Percentiles rank a stretch among this genome's conserved stretches.
These are phyloP conservation scores for Sporothrix schenckii DNA, from an alignment of 2,329 filamentous ascomycete species.

Conservation along the genomic window DNA sequence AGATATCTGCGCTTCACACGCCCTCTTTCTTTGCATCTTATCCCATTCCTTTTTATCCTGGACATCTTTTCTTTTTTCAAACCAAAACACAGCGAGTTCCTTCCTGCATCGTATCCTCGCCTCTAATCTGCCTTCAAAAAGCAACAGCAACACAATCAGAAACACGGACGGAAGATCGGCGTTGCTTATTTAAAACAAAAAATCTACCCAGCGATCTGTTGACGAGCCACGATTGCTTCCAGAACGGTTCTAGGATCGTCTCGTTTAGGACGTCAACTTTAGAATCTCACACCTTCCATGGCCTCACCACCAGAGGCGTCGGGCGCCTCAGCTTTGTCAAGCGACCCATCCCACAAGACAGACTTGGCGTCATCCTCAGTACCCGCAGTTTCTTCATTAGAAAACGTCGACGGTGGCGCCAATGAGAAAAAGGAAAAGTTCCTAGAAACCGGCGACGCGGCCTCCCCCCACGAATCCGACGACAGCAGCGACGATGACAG, in stretches of 20 bases:
- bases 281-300: neutral
- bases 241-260: neutral
- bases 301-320: conserved; percentile 15
- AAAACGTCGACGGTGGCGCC: neutral
- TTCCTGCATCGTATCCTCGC: neutral
- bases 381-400: neutral
- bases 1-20: neutral
- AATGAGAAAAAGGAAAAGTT: conserved; percentile 9
- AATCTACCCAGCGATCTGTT: neutral
- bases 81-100: neutral
- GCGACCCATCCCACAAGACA: neutral
- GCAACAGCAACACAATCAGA: neutral
- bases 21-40: neutral
- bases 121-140: neutral
- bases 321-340: conserved; percentile 4
- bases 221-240: neutral
- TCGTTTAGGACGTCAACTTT: neutral
- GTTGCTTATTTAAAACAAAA: neutral
- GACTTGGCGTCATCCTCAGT: conserved; percentile 7
- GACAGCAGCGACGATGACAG: conserved; percentile 15
- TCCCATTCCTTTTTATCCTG: too few relatives aligned
- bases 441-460: neutral
- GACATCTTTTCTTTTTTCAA: neutral
- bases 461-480: conserved; percentile 9
- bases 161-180: neutral